Conservation (phyloP, 208 protist species). For the Crithidia acanthocephali region DNA sequence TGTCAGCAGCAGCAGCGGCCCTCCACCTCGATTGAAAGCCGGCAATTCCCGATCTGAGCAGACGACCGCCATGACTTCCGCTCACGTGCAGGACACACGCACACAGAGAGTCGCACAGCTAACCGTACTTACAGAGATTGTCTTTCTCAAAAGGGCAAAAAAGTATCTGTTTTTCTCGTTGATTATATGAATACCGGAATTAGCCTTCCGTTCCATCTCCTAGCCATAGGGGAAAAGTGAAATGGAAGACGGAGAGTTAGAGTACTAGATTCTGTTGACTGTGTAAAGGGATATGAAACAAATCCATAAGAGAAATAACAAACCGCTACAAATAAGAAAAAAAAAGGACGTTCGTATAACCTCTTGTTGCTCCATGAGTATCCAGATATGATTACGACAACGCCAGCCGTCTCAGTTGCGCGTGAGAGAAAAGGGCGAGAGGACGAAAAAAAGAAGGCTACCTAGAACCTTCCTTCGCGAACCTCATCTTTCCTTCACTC, state of each 20-base stretch:
- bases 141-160: too few relatives aligned
- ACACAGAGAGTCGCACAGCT: too few relatives aligned
- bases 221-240: not conserved
- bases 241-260: not conserved
- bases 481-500: slow-evolving; percentile 19
- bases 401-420: not conserved
- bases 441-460: not conserved
- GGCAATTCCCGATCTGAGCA: too few relatives aligned
- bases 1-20: too few relatives aligned
- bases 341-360: slow-evolving; percentile 13
- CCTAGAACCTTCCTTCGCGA: not conserved
- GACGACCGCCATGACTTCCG: too few relatives aligned
- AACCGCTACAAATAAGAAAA: not conserved
- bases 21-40: too few relatives aligned
- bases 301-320: slow-evolving; percentile 7
- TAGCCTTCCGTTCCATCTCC: not conserved
- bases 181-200: not conserved
- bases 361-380: not conserved
- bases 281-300: slow-evolving; percentile 14
- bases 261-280: slow-evolving; percentile 12
- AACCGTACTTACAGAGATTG: too few relatives aligned
- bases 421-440: slow-evolving; percentile 3
- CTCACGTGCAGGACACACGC: too few relatives aligned
- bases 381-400: not conserved
- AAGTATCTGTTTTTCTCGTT: not conserved